Evolutionary conservation across 139 green algal species (phyloP).

Genomic region (Chlorella sp.): DNA sequence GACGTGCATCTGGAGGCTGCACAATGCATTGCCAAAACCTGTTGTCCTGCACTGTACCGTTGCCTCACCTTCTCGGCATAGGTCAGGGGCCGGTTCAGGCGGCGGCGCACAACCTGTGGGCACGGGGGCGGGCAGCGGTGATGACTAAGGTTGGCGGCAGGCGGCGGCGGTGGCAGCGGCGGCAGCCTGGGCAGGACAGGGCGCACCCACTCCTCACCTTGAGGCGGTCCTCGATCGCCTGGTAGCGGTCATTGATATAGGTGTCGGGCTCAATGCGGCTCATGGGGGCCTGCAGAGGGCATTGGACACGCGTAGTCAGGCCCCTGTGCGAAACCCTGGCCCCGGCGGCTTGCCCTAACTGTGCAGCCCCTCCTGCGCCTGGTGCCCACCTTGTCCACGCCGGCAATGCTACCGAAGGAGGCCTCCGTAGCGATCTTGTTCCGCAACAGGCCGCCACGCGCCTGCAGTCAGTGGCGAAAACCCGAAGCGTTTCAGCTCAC

Average conservation of each 20-base stretch:
- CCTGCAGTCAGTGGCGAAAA: conserved; percentile 42
- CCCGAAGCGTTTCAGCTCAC: not conserved
- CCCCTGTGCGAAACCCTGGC: not conserved
- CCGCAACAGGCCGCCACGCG: conserved; percentile 22
- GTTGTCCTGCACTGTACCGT: too few species aligned
- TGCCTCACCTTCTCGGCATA: conserved; percentile 89
- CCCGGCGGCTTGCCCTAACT: not conserved
- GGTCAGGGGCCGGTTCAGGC: conserved; percentile 89
- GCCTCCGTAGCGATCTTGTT: conserved; percentile 14
- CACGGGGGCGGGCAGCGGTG: not conserved
- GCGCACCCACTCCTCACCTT: conserved; percentile 48
- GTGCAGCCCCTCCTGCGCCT: not conserved
- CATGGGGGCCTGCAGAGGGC: conserved; percentile 77
- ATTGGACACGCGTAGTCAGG: not conserved
- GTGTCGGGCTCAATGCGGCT: conserved; percentile 79
- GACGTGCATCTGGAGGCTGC: too few species aligned
- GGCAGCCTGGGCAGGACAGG: not conserved
- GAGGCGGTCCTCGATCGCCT: conserved; percentile 84
- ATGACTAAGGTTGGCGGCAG: conserved; percentile 1
- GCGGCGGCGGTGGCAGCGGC: not conserved
- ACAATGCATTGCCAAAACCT: too few species aligned
- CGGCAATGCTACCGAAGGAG: conserved; percentile 40
- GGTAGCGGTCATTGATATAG: conserved; percentile 90
- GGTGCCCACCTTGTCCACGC: conserved; percentile 49
- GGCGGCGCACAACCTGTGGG: conserved; percentile 79